Evolutionary conservation across 768 basidiomycete species (phyloP).

Genomic region (Gloeostereum incarnatum): DNA sequence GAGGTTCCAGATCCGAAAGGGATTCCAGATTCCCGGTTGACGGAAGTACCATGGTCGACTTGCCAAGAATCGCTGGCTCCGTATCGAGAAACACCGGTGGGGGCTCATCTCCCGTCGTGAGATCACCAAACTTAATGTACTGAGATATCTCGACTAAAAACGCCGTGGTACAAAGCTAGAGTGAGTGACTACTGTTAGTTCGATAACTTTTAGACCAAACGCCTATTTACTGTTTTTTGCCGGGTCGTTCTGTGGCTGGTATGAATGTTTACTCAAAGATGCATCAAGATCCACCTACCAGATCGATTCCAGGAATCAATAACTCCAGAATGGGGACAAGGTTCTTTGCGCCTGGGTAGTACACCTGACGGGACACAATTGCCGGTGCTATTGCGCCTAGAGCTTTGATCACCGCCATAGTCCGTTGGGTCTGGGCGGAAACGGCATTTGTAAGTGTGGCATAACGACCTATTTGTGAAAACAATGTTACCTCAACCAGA

Average conservation of each 20-base stretch:
- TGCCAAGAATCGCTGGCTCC: conserved; percentile 22
- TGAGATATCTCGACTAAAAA: conserved; percentile 71
- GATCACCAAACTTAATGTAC: conserved; percentile 64
- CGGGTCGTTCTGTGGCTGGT: conserved; percentile 84
- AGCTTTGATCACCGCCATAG: conserved; percentile 79
- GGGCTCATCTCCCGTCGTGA: conserved; percentile 32
- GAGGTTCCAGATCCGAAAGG: conserved; percentile 24
- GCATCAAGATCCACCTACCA: conserved; percentile 34
- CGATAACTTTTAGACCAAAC: conserved; percentile 9
- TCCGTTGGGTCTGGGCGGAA: conserved; percentile 61
- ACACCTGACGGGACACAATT: conserved; percentile 69
- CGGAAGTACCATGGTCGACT: conserved; percentile 3
- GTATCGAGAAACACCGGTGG: conserved; percentile 18
- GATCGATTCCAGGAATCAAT: conserved; percentile 79
- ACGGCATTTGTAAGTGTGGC: conserved; percentile 4
- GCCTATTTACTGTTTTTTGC: conserved; percentile 70
- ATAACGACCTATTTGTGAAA: not conserved
- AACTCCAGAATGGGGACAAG: conserved; percentile 74
- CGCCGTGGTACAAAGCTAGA: conserved; percentile 61
- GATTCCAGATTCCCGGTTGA: conserved; percentile 3
- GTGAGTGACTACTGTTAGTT: conserved; percentile 5
- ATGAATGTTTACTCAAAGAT: conserved; percentile 2
- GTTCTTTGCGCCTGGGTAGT: conserved; percentile 77
- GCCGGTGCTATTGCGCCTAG: conserved; percentile 75
- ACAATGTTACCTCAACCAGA: conserved; percentile 58